Evolutionary conservation across 2,329 filamentous ascomycete genomes (phyloP).

Genomic region (Neofusicoccum laricinum): DNA sequence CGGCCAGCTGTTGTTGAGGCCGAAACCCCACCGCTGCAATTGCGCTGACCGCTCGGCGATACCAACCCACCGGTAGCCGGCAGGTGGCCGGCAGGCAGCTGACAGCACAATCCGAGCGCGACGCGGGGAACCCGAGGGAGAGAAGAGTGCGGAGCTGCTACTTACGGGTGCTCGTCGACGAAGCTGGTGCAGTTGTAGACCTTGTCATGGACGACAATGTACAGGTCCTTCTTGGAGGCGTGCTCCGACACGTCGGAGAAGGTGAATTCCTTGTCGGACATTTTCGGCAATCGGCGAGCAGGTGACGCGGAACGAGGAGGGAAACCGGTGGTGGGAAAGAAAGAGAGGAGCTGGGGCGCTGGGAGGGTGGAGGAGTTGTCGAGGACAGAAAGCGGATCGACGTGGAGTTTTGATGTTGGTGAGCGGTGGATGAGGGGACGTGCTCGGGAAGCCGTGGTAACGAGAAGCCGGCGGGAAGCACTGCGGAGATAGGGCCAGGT

Average conservation of each 20-base stretch:
- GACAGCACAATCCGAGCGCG: no score
- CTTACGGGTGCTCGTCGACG: conserved; percentile 92
- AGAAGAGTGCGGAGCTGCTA: conserved; percentile 22
- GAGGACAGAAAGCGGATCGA: conserved; percentile 1
- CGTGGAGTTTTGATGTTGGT: conserved; percentile 15
- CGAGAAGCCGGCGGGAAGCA: conserved; percentile 2
- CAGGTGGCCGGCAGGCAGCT: no score
- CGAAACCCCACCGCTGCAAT: not conserved
- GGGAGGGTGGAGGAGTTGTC: not conserved
- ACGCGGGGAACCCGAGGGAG: no score
- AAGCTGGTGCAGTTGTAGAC: conserved; percentile 89
- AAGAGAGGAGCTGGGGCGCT: not conserved
- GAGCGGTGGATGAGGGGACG: conserved; percentile 11
- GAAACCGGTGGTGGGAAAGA: not conserved
- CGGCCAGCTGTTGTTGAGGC: not conserved
- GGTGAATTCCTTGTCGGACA: conserved; percentile 37
- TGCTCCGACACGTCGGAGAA: conserved; percentile 42
- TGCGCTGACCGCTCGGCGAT: not conserved
- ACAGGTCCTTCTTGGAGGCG: conserved; percentile 80
- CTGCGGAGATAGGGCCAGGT: conserved; percentile 12
- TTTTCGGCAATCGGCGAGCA: conserved; percentile 20
- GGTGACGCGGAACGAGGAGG: not conserved
- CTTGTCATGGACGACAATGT: conserved; percentile 90
- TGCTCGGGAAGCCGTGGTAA: conserved; percentile 5
- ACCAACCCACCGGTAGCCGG: no score